phyloP scores from a whole-genome alignment of 495 filamentous ascomycete genomes.

The Annulohypoxylon bovei region DNA sequence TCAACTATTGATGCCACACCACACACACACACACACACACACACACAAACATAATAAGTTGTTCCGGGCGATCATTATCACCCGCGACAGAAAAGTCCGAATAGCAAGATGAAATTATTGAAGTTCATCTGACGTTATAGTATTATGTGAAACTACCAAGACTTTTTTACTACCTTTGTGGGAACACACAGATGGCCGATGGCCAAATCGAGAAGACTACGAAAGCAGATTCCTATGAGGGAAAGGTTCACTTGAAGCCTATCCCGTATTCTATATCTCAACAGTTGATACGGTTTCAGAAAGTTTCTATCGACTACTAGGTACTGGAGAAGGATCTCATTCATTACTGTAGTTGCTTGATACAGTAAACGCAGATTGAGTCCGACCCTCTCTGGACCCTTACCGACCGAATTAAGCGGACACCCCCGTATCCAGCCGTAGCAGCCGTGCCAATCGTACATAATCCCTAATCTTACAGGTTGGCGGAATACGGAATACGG shows the following conservation, averaged over 20 bases:
- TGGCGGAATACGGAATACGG: slow-evolving; percentile 32
- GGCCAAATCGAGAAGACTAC: slow-evolving; percentile 16
- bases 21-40: no score
- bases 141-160: slow-evolving; percentile 31
- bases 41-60: neutral
- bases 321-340: slow-evolving; percentile 18
- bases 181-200: slow-evolving; percentile 6
- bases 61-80: slow-evolving; percentile 25
- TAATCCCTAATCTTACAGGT: slow-evolving; percentile 26
- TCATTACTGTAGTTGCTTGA: slow-evolving; percentile 36
- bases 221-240: slow-evolving; percentile 6
- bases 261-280: slow-evolving; percentile 14
- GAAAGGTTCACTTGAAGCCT: slow-evolving; percentile 1
- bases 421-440: slow-evolving; percentile 19
- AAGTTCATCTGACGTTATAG: slow-evolving; percentile 28
- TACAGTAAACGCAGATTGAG: slow-evolving; percentile 30
- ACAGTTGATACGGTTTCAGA: slow-evolving; percentile 33
- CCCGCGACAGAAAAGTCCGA: slow-evolving; percentile 33
- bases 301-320: neutral
- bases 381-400: slow-evolving; percentile 11
- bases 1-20: neutral
- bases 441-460: slow-evolving; percentile 12
- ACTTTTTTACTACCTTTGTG: slow-evolving; percentile 17
- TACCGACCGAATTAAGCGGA: slow-evolving; percentile 19
- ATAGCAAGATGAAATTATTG: slow-evolving; percentile 21